Evolutionary conservation across 2,329 filamentous ascomycete genomes (phyloP), one percentile per base, ranked within the genome.

Genomic region (Dactylellina drechsleri): DNA sequence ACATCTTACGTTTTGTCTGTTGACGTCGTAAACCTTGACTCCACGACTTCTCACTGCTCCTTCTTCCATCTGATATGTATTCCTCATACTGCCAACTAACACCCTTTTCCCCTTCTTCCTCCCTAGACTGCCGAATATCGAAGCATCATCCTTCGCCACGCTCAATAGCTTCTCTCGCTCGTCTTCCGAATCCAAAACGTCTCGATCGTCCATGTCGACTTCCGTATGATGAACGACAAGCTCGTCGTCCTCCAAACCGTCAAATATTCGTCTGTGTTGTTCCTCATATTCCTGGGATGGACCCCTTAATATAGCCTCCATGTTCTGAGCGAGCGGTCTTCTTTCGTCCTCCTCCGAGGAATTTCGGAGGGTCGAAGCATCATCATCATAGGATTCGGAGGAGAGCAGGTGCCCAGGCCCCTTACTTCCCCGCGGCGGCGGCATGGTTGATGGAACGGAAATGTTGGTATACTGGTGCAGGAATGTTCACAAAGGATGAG

Each of bases 311-410:
- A 76, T 65, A 61, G 54, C 65, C 79, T 91, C 85, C 81, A 92
- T 90, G 81, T 92, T 90, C 78, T 92, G 90, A 82, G 88, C 91
- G 80, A 92, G 90, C 68, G 88, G 90, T 80, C 92, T 90, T 81
- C 92, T 90, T 79, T 91, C 90, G 83, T 86, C 89, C 41, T 80
- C 80, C 18, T 66, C 61, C 52, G 83, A 84, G 2, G 82, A 80
- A 79, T 86, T 88, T 79, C 89, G 86, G 49, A 92, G 82, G 5
- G 89, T 91, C 12, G 87, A 83, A 62, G 88, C 89, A 81, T 92
- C 90, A 79, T 89, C 88, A 78, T 91, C 89, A 83, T 90, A 90
- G 56, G 84, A 85, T 76, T 84, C 82, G 47, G 89, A 88, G 12
- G 88, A 90, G 54, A 91, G 86, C 56, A 91, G 84, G 52, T 66